These are phyloP conservation scores for Rhododendron ovatum DNA, from an alignment of 148 eudicot genomes.

Conservation along the genomic window DNA sequence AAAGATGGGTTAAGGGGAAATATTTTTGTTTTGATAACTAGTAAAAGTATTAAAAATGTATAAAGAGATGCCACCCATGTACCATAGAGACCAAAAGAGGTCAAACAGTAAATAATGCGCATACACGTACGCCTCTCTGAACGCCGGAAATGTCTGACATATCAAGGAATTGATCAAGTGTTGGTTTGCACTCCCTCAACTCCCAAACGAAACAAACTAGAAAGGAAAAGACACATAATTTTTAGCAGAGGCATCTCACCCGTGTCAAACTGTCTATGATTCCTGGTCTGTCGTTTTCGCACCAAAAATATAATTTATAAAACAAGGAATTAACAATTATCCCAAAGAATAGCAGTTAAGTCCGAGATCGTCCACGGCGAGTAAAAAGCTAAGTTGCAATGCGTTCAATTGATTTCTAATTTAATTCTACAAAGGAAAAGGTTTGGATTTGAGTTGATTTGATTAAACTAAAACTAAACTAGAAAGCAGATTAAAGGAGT, in stretches of 20 bases:
- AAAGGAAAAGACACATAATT: background rate
- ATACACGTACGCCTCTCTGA: background rate
- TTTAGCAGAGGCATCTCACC: background rate
- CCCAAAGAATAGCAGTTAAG: too few relatives aligned
- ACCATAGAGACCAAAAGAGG: background rate
- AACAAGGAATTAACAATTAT: too few relatives aligned
- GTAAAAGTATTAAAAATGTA: background rate
- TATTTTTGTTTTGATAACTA: background rate
- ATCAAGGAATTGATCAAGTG: background rate
- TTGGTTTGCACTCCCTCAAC: background rate
- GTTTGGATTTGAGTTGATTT: too few relatives aligned
- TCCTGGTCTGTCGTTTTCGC: too few relatives aligned
- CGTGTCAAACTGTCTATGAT: background rate
- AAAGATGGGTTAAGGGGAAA: background rate
- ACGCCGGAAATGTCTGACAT: background rate
- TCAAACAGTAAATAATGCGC: background rate
- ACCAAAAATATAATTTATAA: too few relatives aligned
- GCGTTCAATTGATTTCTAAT: too few relatives aligned
- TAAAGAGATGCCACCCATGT: background rate
- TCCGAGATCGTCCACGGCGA: too few relatives aligned
- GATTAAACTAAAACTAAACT: too few relatives aligned
- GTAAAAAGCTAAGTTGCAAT: too few relatives aligned
- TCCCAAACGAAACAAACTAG: background rate
- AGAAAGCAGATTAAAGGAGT: too few relatives aligned
- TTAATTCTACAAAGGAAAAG: too few relatives aligned